Conservation (phyloP, 2,329 filamentous ascomycete genomes). For the Sporothrix curviconia region DNA sequence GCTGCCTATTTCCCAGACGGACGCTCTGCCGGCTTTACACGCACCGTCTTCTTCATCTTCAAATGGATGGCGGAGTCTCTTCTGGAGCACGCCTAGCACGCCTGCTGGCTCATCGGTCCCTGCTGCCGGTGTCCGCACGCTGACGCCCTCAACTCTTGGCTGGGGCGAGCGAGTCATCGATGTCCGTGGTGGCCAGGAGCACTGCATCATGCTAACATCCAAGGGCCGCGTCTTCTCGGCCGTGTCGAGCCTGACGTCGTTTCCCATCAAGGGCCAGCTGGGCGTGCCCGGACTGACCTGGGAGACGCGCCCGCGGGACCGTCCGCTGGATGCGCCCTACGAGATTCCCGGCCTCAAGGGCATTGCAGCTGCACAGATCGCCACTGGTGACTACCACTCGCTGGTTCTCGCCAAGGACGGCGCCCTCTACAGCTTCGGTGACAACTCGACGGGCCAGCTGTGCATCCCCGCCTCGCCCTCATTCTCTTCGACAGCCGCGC, state of each 20-base stretch:
- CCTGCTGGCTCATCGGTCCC: constrained; percentile 21
- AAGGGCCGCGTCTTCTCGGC: constrained; percentile 81
- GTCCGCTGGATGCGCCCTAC: constrained; percentile 74
- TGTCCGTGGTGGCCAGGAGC: constrained; percentile 73
- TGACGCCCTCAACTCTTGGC: constrained; percentile 58
- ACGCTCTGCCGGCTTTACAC: constrained; percentile 44
- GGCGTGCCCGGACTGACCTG: constrained; percentile 79
- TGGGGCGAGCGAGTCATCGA: constrained; percentile 68
- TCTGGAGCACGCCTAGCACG: constrained; percentile 61
- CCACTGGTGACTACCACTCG: constrained; percentile 81
- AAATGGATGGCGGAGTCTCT: constrained; percentile 57
- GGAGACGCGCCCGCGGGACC: constrained; percentile 66
- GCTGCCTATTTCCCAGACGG: constrained; percentile 65
- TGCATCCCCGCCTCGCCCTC: constrained; percentile 67
- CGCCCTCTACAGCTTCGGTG: constrained; percentile 78
- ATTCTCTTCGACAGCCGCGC: constrained; percentile 58
- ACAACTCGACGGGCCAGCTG: constrained; percentile 86
- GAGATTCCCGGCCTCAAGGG: constrained; percentile 67
- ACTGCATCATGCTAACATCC: constrained; percentile 78
- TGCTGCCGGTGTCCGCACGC: constrained; percentile 56
- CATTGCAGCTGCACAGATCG: constrained; percentile 66
- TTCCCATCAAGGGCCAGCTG: constrained; percentile 77
- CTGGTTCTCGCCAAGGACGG: constrained; percentile 70
- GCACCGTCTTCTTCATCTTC: constrained; percentile 47
- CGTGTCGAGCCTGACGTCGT: constrained; percentile 71